Evolutionary conservation across 805 yeast genomes (phyloP).

Genomic region (Pachysolen tannophilus): DNA sequence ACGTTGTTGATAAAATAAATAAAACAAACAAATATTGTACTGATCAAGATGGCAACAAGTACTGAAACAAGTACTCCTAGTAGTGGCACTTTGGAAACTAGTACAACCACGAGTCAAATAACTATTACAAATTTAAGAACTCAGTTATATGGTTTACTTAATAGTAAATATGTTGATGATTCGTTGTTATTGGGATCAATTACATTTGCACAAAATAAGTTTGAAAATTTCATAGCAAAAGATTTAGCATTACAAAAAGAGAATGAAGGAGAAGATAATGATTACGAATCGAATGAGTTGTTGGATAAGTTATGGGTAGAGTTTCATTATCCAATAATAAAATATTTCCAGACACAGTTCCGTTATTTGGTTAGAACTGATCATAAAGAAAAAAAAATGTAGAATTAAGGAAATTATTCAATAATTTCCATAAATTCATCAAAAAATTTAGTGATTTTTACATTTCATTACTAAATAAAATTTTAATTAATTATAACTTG

Average conservation of each 20-base stretch:
- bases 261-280: background rate
- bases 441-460: slow-evolving; percentile 43
- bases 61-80: no score
- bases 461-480: slow-evolving; percentile 28
- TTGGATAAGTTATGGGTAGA: slow-evolving; percentile 53
- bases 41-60: no score
- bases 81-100: no score
- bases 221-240: slow-evolving; percentile 32
- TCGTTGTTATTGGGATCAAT: slow-evolving; percentile 41
- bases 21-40: no score
- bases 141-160: slow-evolving; percentile 22
- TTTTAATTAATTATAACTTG: slow-evolving; percentile 30
- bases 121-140: slow-evolving; percentile 12
- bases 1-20: no score
- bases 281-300: slow-evolving; percentile 19
- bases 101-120: slow-evolving; percentile 1
- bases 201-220: slow-evolving; percentile 39
- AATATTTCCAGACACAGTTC: slow-evolving; percentile 39
- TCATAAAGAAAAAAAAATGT: slow-evolving; percentile 23
- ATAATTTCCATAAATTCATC: slow-evolving; percentile 39
- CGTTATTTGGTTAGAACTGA: slow-evolving; percentile 13
- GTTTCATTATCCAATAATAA: slow-evolving; percentile 57
- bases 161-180: slow-evolving; percentile 26
- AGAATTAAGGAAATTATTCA: slow-evolving; percentile 50
- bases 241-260: slow-evolving; percentile 17